Base-by-base conservation (phyloP, 805 yeast species). In the Schizosaccharomyces japonicus region DNA sequence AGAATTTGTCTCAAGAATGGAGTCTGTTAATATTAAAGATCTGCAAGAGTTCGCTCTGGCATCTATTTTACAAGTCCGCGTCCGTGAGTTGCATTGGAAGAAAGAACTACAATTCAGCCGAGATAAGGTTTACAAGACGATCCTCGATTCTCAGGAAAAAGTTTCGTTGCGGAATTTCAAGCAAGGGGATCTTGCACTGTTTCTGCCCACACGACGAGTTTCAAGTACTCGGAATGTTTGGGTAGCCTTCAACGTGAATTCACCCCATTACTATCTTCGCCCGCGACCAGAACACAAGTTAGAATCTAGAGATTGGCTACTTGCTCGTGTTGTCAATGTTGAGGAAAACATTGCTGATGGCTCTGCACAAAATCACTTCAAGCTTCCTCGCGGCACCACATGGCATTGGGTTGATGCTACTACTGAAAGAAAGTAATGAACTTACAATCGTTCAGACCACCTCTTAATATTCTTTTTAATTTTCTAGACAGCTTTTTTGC, bases 211-310 rank as follows among this genome's bases (percentile, higher is more conserved):
- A 0, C 63, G 75, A 23, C 47, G 50, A 17, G 54, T 49, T 45
- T 55, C 50, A 34, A 53, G 50, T 27, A 31, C 50, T 31, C 49
- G 50, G 10, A 54, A 50, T 28, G 58, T 60, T 34, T 87, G 96
- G 96, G 95, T 95, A 0, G 94, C 93, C 1, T 87, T 87, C 64
- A 85, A 90, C 53, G 72, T 80, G 49, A 93, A 87, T 1, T 78
- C 82, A 0, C 90, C 92, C 0, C 84, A 85, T 58, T 84, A 75
- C 58, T 78, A 84, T 56, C 63, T 87, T 52, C 72, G 73, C 7
- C 19, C 26, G 3, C 47, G 19, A 32, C 25, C 40, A 15, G 13
- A 19, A n/a, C 23, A n/a, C 13, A 36, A 36, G 26, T 6, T 36
- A 19, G 10, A 28, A 1, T 4, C 21, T 17, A 28, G 46, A 11